A percentile compares a stretch with the other conserved stretches of the same genome.
Evolutionary conservation across 108 stramenopile genomes (phyloP).

Genomic region (Cyclotella atomus): DNA sequence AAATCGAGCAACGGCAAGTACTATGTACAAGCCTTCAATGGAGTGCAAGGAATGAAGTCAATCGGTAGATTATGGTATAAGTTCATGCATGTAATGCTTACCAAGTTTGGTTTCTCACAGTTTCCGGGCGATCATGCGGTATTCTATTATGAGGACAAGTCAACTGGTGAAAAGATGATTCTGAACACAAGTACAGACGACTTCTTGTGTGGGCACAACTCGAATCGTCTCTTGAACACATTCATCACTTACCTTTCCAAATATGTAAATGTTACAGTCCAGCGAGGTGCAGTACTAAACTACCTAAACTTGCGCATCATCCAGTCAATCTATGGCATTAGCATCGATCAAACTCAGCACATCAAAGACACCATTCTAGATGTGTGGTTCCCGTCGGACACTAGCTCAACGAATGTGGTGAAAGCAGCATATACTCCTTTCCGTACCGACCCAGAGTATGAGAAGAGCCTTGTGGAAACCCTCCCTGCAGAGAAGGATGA

Average conservation of each 20-base stretch:
- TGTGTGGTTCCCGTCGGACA: neutral
- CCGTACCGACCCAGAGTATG: neutral
- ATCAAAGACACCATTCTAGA: slow-evolving; percentile 8
- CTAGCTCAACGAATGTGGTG: too few species aligned
- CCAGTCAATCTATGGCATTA: slow-evolving; percentile 1
- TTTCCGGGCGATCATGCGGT: neutral
- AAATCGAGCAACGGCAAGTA: neutral
- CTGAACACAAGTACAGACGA: neutral
- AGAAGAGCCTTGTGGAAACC: neutral
- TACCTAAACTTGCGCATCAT: slow-evolving; percentile 8
- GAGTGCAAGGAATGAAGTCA: slow-evolving; percentile 8
- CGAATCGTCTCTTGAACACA: neutral
- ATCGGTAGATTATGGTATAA: slow-evolving; percentile 11
- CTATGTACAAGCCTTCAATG: neutral
- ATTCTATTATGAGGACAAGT: neutral
- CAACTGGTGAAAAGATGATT: neutral
- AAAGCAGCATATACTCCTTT: slow-evolving; percentile 18
- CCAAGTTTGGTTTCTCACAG: neutral
- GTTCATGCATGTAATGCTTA: neutral
- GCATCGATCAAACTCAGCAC: slow-evolving; percentile 11
- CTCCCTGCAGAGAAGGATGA: neutral
- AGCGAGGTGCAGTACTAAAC: slow-evolving; percentile 4
- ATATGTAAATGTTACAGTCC: neutral
- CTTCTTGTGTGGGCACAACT: neutral
- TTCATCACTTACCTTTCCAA: neutral